These are phyloP conservation scores for Backusella australiensis DNA, from an alignment of 192 early-diverging fungal species.

Conservation along the genomic window DNA sequence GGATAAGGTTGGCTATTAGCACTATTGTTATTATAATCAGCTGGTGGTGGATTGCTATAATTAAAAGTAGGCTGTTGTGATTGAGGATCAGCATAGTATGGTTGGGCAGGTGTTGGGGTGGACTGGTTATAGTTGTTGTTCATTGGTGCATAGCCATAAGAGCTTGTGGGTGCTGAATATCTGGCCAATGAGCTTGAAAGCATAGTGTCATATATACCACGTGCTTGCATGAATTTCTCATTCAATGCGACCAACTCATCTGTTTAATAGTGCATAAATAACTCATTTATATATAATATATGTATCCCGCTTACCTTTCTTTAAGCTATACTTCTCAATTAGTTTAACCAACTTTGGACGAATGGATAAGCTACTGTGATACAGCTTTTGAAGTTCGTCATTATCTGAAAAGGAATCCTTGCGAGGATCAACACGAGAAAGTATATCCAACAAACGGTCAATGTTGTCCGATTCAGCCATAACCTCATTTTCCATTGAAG, in stretches of 20 bases:
- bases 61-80: not conserved
- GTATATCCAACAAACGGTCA: constrained; percentile 71
- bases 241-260: constrained; percentile 72
- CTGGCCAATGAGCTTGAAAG: constrained; percentile 63
- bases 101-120: not conserved
- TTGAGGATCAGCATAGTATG: constrained; percentile 1
- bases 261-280: constrained; percentile 20
- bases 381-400: constrained; percentile 77
- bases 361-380: constrained; percentile 74
- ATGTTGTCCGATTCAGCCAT: constrained; percentile 71
- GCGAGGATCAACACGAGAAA: constrained; percentile 74
- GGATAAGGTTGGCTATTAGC: not conserved
- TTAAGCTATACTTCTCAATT: constrained; percentile 80
- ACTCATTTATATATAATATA: not conserved
- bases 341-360: constrained; percentile 84
- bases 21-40: not conserved
- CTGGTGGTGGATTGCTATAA: not conserved
- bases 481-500: constrained; percentile 66
- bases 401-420: constrained; percentile 88
- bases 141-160: constrained; percentile 11
- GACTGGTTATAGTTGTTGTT: not conserved
- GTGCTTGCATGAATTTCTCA: constrained; percentile 70
- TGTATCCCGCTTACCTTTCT: constrained; percentile 60
- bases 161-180: constrained; percentile 39
- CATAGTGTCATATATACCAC: constrained; percentile 71